Base-by-base conservation (phyloP, 2,329 filamentous ascomycete species). In the Ceratocystis alfenasii region DNA sequence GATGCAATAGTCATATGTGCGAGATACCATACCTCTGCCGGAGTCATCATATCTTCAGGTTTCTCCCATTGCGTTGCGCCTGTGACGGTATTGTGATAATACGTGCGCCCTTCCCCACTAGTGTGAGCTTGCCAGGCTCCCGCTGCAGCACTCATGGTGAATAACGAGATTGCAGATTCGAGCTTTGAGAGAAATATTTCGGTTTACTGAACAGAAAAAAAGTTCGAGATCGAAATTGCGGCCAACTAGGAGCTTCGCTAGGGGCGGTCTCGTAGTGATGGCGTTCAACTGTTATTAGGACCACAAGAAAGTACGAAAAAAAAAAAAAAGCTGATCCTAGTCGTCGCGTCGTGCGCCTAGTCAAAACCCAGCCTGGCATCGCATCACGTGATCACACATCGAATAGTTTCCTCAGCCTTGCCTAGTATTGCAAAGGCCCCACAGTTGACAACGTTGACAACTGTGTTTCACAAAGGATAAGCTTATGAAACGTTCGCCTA, bases 51-150 rank as follows among this genome's bases (percentile, higher is more conserved):
- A 59, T 95, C 94, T 73, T 88, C 83, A 3, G 94, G 95, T 78
- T 96, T 97, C 50, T 86, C 87, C 94, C 94, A 99, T 82, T 92
- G 88, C 41, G 94, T 97, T 69, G 82, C 84, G 74, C 95, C 95
- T 17, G 91, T 96, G 68, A 84, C 77, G 12, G 85, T 78, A 74
- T 99, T 95, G 80, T 92, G 95, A 75, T 95, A 99, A 76, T 99
- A 99, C 60, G 85, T 81, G 70, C 89, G 85, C 69, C 92, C 93
- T 72, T 96, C 91, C 2, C 86, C 78, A 70, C 87, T 89, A 71
- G 86, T 87, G 70, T 89, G 87, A 75, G 94, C 89, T 75, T 89
- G 86, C 92, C 92, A 96, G 55, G 83, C 30, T 61, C 64, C 62
- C 57, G 67, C 41, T 20, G 59, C 50, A 44, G 60, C 44, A 48